Evolutionary conservation across 2,329 filamentous ascomycete genomes (phyloP), one percentile per base, ranked within the genome.

Genomic region (Cercospora sojina): DNA sequence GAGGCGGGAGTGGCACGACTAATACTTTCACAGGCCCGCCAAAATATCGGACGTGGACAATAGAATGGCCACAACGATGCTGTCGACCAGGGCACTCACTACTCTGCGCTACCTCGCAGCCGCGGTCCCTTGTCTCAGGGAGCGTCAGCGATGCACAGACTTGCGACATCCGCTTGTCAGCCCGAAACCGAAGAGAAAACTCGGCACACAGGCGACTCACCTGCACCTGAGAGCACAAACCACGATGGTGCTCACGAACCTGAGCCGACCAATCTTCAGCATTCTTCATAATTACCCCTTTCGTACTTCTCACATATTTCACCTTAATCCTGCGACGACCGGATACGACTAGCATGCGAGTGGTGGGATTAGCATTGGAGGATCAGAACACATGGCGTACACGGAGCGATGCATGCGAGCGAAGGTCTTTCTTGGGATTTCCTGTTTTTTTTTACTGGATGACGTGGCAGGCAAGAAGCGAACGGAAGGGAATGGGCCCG

Each of bases 21-120:
- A 18, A 59, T 29, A n/a, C 16, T 59, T 5, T 43, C 61, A 27
- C 59, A 74, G 72, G 72, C 72, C 53, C 69, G 71, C 67, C 72
- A 74, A 59, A 74, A 74, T 31, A 70, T 73, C 38, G 71, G 69
- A 53, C 65, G 72, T 38, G 71, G 71, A 60, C 71, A 71, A 62
- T 71, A 64, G 61, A 38, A 58, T 38, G 61, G 32, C 27, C 51
- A 38, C 20, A 32, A 9, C 29, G 12, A 16, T 5, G 20, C 29
- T 27, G 61, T 35, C 10, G 20, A 53, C 7, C 20, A 49, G 16
- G 41, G 38, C 43, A 35, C 59, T n/a, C 31, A 25, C n/a, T 62
- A 53, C 59, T 13, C 41, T 31, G 18, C 59, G 27, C 25, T 51
- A 9, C 47, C 59, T 43, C 38, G 18, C 10, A 25, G 18, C 18